Base-by-base conservation (phyloP, 495 filamentous ascomycete species). In the Trichoderma virens region DNA sequence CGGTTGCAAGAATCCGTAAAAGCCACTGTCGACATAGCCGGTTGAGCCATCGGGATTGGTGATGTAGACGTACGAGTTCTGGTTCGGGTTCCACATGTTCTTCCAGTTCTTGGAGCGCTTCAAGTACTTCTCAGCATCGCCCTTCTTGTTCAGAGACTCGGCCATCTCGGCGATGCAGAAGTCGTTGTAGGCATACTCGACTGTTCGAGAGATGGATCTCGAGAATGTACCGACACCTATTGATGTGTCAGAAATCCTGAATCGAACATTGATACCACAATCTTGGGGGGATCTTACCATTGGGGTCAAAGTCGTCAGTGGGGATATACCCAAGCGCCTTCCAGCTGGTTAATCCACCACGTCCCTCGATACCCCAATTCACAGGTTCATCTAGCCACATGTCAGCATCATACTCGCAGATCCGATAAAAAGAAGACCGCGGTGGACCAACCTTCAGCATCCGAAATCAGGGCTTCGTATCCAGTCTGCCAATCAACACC, bases 141-240 rank as follows among this genome's bases (percentile, higher is more conserved):
- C 70, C 0, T 72, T 65, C 35, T 85, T 81, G 2, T 81, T 83
- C 51, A 89, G 73, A 0, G 72, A 74, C 23, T 80, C 72, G 3
- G 83, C 86, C 70, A 91, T 83, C 64, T 86, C 79, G 1, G 88
- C 76, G 64, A 92, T 88, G 65, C 83, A 86, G 67, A 86, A 90
- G 69, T 91, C 88, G 59, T 90, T 82, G 73, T 89, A 90, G 0
- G 83, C 80, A 68, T 90, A 90, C 68, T 90, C 88, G 5, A 90
- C 76, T 0, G 87, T 89, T 27, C 87, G 75, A 0, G 86, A 88
- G 9, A 90, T 79, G 65, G 82, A 86, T 34, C 88, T 80, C 0
- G 87, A 88, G 65, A 86, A 83, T 0, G 83, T 82, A 0, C 87
- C 87, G 60, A 82, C 78, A 5, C 86, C 86, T 11, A 78, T 67